Percentiles rank a stretch among this genome's conserved stretches.
These are phyloP conservation scores for Boletus reticuloceps DNA, from an alignment of 768 basidiomycete species.

Conservation along the genomic window DNA sequence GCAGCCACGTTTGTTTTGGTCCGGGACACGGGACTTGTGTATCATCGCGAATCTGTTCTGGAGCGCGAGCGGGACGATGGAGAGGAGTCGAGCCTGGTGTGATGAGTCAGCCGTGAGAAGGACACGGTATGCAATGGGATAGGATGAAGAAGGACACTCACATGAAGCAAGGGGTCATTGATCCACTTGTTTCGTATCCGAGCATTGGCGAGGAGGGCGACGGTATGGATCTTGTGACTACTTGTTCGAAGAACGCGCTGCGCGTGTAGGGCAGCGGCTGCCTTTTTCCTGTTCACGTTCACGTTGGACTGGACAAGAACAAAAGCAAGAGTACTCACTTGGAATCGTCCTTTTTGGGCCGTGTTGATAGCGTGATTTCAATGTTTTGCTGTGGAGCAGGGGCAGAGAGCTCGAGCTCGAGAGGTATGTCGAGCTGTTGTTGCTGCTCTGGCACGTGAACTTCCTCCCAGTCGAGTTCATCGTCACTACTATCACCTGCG, in stretches of 20 bases:
- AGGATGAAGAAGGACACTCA: constrained; percentile 33
- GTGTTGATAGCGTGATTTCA: constrained; percentile 68
- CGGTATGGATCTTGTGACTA: constrained; percentile 87
- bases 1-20: constrained; percentile 76
- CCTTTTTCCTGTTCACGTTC: constrained; percentile 42
- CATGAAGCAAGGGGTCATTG: constrained; percentile 81
- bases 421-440: constrained; percentile 12
- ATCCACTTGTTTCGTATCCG: constrained; percentile 77
- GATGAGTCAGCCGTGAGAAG: constrained; percentile 4
- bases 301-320: constrained; percentile 14
- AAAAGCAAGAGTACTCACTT: constrained; percentile 43
- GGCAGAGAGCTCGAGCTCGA: constrained; percentile 25
- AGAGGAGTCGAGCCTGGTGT: constrained; percentile 80
- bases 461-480: constrained; percentile 82
- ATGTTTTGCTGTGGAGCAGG: constrained; percentile 46
- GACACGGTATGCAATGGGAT: not conserved
- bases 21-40: constrained; percentile 77
- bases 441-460: constrained; percentile 50
- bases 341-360: constrained; percentile 35
- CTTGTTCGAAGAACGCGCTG: constrained; percentile 76
- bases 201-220: constrained; percentile 76
- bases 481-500: constrained; percentile 43
- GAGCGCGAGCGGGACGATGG: constrained; percentile 74
- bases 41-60: constrained; percentile 82
- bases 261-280: constrained; percentile 44